Evolutionary conservation across 2,329 filamentous ascomycete genomes (phyloP).

Genomic region (Colletotrichum sp.): DNA sequence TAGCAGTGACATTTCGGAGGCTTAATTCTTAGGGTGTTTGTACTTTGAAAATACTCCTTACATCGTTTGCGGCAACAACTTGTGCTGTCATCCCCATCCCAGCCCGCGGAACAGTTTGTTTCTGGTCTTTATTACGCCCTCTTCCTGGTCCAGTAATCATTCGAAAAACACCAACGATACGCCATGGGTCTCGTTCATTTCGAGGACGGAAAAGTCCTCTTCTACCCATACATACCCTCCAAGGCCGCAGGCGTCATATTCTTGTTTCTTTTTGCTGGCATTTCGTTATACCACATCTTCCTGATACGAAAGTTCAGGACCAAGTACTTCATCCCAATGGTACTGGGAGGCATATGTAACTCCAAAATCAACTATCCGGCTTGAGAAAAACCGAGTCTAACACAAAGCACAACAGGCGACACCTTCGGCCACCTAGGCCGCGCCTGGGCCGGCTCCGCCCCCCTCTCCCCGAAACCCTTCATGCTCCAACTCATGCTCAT

Average conservation of each 20-base stretch:
- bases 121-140: accelerated
- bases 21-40: accelerated
- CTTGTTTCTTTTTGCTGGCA: accelerated
- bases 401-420: neutral
- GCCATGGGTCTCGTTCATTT: neutral
- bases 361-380: accelerated
- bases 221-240: neutral
- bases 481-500: neutral
- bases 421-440: neutral
- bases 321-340: neutral
- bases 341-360: neutral
- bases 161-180: accelerated
- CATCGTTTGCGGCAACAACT: neutral
- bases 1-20: neutral
- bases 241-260: neutral
- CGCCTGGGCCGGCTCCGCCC: neutral
- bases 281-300: accelerated
- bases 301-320: neutral
- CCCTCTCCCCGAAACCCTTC: neutral
- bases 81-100: no score
- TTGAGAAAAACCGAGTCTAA: accelerated
- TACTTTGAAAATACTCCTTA: neutral
- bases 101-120: accelerated
- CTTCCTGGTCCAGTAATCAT: neutral
- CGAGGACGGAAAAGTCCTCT: neutral